A percentile compares a stretch with the other conserved stretches of the same genome.
phyloP scores from a whole-genome alignment of 1,139 yeast species.

The Taphrina wiesneri region DNA sequence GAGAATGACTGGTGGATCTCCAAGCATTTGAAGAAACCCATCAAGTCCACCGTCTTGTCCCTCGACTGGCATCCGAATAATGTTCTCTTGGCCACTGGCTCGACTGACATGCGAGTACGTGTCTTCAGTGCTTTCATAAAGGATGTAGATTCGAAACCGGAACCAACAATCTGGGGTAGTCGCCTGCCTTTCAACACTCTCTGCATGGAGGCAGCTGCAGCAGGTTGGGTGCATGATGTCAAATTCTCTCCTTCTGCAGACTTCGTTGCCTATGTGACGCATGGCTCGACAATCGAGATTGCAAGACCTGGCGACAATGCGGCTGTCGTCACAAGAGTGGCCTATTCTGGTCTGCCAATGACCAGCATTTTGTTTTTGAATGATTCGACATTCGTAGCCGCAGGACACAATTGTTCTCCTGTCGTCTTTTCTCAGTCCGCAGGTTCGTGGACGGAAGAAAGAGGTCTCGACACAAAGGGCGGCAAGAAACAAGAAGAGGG shows the following conservation, averaged over 20 bases:
- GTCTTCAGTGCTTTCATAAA: constrained; percentile 93
- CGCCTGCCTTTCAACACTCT: constrained; percentile 93
- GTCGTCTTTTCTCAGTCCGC: constrained; percentile 74
- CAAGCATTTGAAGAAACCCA: constrained; percentile 89
- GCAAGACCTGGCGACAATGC: constrained; percentile 41
- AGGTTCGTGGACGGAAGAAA: constrained; percentile 57
- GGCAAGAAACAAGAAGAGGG: constrained; percentile 50
- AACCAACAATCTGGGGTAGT: constrained; percentile 85
- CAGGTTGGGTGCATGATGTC: constrained; percentile 93
- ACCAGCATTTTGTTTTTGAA: constrained; percentile 68
- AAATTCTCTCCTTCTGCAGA: constrained; percentile 80
- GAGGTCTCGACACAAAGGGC: constrained; percentile 20
- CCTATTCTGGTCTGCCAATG: constrained; percentile 81
- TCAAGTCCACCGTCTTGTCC: constrained; percentile 80
- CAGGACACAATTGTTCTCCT: constrained; percentile 92
- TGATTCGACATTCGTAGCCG: constrained; percentile 71
- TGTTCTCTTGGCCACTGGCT: constrained; percentile 84
- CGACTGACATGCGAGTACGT: constrained; percentile 92
- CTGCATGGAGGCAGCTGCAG: constrained; percentile 69
- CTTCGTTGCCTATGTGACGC: constrained; percentile 67
- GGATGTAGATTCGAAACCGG: constrained; percentile 82
- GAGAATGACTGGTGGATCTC: constrained; percentile 99
- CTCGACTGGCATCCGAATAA: constrained; percentile 95
- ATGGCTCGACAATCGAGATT: constrained; percentile 53
- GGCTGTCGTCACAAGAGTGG: constrained; percentile 45